Base-by-base conservation (phyloP, 2,329 filamentous ascomycete species). In the Colletotrichum siamense region DNA sequence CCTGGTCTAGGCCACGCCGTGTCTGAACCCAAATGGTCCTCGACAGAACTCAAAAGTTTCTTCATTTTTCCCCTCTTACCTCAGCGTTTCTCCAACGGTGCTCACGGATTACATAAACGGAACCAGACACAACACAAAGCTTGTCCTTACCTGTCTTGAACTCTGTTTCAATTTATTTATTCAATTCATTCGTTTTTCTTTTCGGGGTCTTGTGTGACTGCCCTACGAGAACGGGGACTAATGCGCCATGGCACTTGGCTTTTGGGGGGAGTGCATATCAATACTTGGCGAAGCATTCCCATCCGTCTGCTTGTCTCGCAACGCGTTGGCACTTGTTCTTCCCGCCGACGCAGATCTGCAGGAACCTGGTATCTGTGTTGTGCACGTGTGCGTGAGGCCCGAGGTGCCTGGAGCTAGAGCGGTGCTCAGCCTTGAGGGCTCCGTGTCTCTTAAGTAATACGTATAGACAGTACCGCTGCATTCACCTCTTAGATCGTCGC, bases 161-260 rank as follows among this genome's bases (percentile, higher is more conserved):
- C n/a, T 52, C 10, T 52, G 44, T 52, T 52, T 52, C 44, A 22
- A 13, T 52, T 22, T 52, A 8, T 22, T 52, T 1, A 13, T 52
- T 13, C 6, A 22, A 49, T 2, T 49, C 8, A 13, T 49, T 52
- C n/a, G 5, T 52, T 52, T n/a, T 49, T 22, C 10, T 22, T 13
- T 52, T 7, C 36, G 36, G 36, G n/a, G 44, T 22, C n/a, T 22
- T 24, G 1, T 2, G 39, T 49, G 18, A 10, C 18, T 49, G 18
- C 18, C 39, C 39, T 12, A n/a, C 18, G 39, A 49, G 10, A 3
- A 52, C n/a, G 44, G 44, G n/a, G n/a, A 52, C 44, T 52, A 52
- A 52, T 22, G 44, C 44, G 44, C 44, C 44, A 52, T 22, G 44
- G 44, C 44, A 52, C 44, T 52, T 52, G 44, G 44, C 44, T 24